Conservation (phyloP, 2,329 filamentous ascomycete genomes). For the Alternaria panax region DNA sequence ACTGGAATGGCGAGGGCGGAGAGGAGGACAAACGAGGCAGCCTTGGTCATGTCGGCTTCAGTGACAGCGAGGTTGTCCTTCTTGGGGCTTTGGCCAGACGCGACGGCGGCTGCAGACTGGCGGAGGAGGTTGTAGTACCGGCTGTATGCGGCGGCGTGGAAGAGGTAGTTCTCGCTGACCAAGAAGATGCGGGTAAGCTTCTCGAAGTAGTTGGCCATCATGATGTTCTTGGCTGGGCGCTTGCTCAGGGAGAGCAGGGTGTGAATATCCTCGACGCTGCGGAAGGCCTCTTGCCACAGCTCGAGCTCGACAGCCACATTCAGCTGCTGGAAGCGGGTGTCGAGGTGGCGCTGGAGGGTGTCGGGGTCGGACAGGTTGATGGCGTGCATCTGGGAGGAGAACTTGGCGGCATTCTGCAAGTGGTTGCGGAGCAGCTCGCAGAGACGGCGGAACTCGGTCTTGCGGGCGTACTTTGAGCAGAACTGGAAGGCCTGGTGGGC, state of each 20-base stretch:
- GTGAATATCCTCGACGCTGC: constrained; percentile 98
- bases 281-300: constrained; percentile 99
- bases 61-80: constrained; percentile 90
- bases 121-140: constrained; percentile 96
- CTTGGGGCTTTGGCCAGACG: constrained; percentile 87
- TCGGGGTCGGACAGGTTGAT: constrained; percentile 99
- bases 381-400: constrained; percentile 98
- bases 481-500: constrained; percentile 99
- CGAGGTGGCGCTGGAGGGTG: constrained; percentile 94
- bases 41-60: constrained; percentile 90
- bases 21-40: constrained; percentile 92
- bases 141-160: constrained; percentile 97
- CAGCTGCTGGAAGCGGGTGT: constrained; percentile 97
- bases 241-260: constrained; percentile 97
- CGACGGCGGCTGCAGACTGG: constrained; percentile 83
- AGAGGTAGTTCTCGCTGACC: constrained; percentile 98
- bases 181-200: constrained; percentile 98
- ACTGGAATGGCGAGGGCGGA: constrained; percentile 97
- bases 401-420: constrained; percentile 98
- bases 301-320: constrained; percentile 98
- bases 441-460: constrained; percentile 98
- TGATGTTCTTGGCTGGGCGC: constrained; percentile 95
- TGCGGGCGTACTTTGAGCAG: constrained; percentile 96
- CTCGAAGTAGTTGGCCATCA: constrained; percentile 99
- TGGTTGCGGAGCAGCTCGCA: constrained; percentile 98